phyloP scores from a whole-genome alignment of 2,329 filamentous ascomycete genomes.

The Ophiostoma populinum region DNA sequence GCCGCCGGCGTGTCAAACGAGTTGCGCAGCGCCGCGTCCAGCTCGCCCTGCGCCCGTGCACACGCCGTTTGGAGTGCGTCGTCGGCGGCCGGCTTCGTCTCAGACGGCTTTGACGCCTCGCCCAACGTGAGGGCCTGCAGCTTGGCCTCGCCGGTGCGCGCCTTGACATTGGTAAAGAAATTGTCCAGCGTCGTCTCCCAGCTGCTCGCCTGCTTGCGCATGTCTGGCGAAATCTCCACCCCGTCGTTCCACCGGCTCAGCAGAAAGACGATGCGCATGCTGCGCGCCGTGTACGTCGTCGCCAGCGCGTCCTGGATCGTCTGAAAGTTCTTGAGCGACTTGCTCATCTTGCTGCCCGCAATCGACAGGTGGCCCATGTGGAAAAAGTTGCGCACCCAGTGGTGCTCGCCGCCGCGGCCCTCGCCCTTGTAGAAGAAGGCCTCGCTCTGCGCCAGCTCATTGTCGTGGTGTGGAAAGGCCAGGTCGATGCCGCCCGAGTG shows the following conservation, averaged over 20 bases:
- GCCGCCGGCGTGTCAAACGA: conserved; percentile 52
- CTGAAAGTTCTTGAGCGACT: conserved; percentile 57
- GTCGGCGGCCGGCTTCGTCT: conserved; percentile 14
- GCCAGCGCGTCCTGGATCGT: conserved; percentile 49
- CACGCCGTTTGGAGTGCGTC: too few species aligned
- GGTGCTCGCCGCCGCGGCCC: conserved; percentile 15
- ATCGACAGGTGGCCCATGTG: conserved; percentile 45
- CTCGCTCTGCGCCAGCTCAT: conserved; percentile 55
- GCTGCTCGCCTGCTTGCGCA: conserved; percentile 37
- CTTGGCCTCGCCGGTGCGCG: conserved; percentile 7
- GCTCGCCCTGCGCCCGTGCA: conserved; percentile 33
- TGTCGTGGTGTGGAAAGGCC: conserved; percentile 29
- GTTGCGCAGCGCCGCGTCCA: conserved; percentile 45
- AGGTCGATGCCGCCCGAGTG: conserved; percentile 58
- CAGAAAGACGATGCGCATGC: conserved; percentile 50
- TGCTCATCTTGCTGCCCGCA: conserved; percentile 49
- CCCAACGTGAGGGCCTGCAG: conserved; percentile 7
- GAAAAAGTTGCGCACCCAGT: conserved; percentile 58
- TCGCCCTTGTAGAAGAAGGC: conserved; percentile 37
- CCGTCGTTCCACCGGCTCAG: conserved; percentile 52
- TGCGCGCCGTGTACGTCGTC: conserved; percentile 45
- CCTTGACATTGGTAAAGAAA: conserved; percentile 12
- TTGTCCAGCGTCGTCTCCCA: conserved; percentile 32
- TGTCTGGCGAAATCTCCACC: conserved; percentile 51
- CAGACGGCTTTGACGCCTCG: neutral